Evolutionary conservation across 2,329 filamentous ascomycete genomes (phyloP).

Genomic region (Metarhizium sp.): DNA sequence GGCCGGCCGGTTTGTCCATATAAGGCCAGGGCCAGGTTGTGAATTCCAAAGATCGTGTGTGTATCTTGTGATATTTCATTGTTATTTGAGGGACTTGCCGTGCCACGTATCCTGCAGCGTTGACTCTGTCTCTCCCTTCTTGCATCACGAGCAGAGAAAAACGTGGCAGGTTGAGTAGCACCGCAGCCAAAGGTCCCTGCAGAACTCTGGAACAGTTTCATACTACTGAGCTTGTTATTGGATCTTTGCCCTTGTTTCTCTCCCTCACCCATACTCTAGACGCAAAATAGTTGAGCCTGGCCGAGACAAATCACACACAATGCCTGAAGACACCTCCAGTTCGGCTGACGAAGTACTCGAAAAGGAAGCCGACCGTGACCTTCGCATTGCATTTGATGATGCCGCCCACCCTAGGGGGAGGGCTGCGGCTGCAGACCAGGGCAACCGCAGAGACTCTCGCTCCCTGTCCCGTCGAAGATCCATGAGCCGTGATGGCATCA

Average conservation of each 20-base stretch:
- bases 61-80: neutral
- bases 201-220: neutral
- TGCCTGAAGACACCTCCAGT: constrained; percentile 10
- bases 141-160: neutral
- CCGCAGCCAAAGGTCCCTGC: constrained; percentile 1
- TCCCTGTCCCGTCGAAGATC: constrained; percentile 15
- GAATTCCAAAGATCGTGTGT: neutral
- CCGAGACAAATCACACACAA: constrained; percentile 1
- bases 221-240: neutral
- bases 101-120: neutral
- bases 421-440: constrained; percentile 4
- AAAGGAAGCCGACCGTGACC: constrained; percentile 13
- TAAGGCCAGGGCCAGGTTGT: neutral
- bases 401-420: constrained; percentile 13
- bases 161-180: constrained; percentile 5
- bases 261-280: neutral
- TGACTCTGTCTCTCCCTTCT: neutral
- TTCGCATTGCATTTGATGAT: constrained; percentile 16
- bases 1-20: constrained; percentile 5
- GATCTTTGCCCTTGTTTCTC: neutral
- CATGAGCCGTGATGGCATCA: constrained; percentile 15
- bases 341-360: constrained; percentile 10
- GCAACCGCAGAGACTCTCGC: constrained; percentile 7
- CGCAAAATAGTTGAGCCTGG: neutral
- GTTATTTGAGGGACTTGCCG: neutral